Conservation (phyloP, 495 filamentous ascomycete genomes). For the Xylaria intraflava region DNA sequence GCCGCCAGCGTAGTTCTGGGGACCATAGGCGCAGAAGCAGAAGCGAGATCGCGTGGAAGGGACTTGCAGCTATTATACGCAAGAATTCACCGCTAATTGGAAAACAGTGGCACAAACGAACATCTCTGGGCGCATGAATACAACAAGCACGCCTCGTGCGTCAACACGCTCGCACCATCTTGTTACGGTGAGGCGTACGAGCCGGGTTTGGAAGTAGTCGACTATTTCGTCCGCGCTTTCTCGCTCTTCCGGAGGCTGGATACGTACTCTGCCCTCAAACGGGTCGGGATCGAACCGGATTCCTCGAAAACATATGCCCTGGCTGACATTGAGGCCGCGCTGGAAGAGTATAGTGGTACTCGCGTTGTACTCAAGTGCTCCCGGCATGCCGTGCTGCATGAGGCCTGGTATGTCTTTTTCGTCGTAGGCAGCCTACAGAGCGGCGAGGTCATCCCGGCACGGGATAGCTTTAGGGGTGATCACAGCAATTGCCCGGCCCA, state of each 20-base stretch:
- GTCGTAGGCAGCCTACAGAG: constrained; percentile 69
- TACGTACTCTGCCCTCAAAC: constrained; percentile 50
- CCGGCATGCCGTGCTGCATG: constrained; percentile 50
- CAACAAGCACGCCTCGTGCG: constrained; percentile 76
- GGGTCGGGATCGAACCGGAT: constrained; percentile 59
- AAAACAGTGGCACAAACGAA: constrained; percentile 49
- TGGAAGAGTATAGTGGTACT: constrained; percentile 58
- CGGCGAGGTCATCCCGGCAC: constrained; percentile 61
- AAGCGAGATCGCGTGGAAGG: neutral
- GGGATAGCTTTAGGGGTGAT: constrained; percentile 30
- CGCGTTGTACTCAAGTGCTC: constrained; percentile 64
- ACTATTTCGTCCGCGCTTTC: constrained; percentile 56
- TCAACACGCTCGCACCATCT: constrained; percentile 60
- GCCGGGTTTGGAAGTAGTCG: constrained; percentile 51
- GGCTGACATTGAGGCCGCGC: constrained; percentile 54
- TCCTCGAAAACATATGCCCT: constrained; percentile 56
- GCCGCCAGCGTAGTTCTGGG: neutral
- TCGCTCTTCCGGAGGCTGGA: constrained; percentile 54
- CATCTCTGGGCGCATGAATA: constrained; percentile 81
- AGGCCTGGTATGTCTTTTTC: constrained; percentile 83
- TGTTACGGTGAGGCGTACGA: constrained; percentile 64
- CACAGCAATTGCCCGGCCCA: constrained; percentile 30
- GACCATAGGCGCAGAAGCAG: neutral
- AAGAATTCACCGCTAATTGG: neutral
- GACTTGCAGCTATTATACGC: neutral